Percentiles rank a stretch among this genome's conserved stretches.
Conservation (phyloP, 768 basidiomycete genomes). For the Amanita subjunquillea region DNA sequence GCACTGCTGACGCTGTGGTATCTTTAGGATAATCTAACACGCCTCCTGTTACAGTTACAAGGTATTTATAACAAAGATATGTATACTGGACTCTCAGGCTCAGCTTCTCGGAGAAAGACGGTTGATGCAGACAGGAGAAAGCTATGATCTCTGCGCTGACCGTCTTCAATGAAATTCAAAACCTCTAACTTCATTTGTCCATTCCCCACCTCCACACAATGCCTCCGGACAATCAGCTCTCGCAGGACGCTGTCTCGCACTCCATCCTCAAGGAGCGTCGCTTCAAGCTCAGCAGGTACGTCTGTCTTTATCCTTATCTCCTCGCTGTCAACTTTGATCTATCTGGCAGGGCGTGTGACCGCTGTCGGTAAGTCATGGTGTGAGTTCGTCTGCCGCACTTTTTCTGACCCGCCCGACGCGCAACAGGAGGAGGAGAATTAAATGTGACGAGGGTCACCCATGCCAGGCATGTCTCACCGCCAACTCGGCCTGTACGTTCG, state of each 20-base stretch:
- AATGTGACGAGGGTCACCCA: slow-evolving; percentile 84
- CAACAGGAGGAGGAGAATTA: slow-evolving; percentile 67
- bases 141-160: neutral
- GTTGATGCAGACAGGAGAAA: neutral
- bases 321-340: slow-evolving; percentile 6
- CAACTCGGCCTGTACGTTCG: slow-evolving; percentile 75
- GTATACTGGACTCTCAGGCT: too few species aligned
- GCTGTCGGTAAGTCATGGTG: slow-evolving; percentile 59
- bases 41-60: neutral
- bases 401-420: neutral
- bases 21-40: neutral
- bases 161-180: neutral
- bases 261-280: slow-evolving; percentile 65
- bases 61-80: neutral
- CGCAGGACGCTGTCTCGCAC: neutral
- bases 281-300: slow-evolving; percentile 81
- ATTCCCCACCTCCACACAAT: slow-evolving; percentile 19
- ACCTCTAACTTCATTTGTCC: neutral
- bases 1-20: neutral
- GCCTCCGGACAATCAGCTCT: slow-evolving; percentile 6
- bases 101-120: neutral
- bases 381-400: neutral
- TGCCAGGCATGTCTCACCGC: slow-evolving; percentile 84
- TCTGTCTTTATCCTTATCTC: slow-evolving; percentile 4
- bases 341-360: slow-evolving; percentile 70